A percentile compares a stretch with the other conserved stretches of the same genome.
phyloP scores from a whole-genome alignment of 2,329 filamentous ascomycete genomes.

The Diaporthe ampelina region DNA sequence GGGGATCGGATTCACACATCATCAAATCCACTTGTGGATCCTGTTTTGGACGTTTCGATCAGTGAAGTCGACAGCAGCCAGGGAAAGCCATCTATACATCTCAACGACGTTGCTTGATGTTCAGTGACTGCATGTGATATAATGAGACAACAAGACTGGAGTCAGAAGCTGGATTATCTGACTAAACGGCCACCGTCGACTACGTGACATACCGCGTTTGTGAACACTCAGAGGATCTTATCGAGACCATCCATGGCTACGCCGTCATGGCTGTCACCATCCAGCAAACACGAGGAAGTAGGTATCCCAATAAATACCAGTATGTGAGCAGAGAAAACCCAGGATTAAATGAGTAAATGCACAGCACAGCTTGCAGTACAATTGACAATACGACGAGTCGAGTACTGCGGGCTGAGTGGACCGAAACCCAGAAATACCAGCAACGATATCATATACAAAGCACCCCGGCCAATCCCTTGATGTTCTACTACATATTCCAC shows the following conservation, averaged over 20 bases:
- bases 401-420: not conserved
- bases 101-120: not conserved
- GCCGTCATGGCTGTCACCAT: too few species aligned
- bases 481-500: not conserved
- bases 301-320: not conserved
- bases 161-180: too few species aligned
- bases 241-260: too few species aligned
- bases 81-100: not conserved
- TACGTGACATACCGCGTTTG: too few species aligned
- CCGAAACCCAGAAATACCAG: not conserved
- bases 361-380: not conserved
- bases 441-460: not conserved
- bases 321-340: too few species aligned
- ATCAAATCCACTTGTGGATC: not conserved
- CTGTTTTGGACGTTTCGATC: not conserved
- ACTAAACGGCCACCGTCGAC: too few species aligned
- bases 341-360: too few species aligned
- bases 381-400: not conserved
- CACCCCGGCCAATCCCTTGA: not conserved
- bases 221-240: too few species aligned
- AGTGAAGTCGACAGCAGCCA: not conserved
- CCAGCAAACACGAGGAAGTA: too few species aligned
- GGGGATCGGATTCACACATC: not conserved
- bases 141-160: too few species aligned
- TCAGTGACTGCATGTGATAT: too few species aligned